Evolutionary conservation across 2,329 filamentous ascomycete genomes (phyloP).

Genomic region (Byssothecium circinans): DNA sequence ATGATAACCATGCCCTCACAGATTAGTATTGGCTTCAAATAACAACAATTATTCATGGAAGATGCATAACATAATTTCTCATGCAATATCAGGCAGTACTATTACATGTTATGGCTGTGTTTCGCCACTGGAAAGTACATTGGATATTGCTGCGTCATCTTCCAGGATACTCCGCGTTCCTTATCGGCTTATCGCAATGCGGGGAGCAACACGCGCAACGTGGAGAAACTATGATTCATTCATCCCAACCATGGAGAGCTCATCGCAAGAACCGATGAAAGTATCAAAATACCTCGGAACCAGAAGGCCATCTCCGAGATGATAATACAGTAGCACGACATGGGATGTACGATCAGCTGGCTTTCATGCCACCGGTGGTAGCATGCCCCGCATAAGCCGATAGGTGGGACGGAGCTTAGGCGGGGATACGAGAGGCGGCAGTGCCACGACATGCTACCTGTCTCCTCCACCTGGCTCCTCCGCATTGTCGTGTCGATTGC

Average conservation of each 20-base stretch:
- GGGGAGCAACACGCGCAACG: background rate
- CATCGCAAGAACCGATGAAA: no score
- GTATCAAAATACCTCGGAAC: background rate
- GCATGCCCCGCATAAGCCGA: conserved; percentile 16
- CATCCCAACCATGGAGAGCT: background rate
- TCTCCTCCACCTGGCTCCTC: background rate
- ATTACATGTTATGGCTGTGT: no score
- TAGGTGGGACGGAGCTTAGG: conserved; percentile 10
- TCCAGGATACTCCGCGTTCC: background rate
- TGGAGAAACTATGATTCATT: background rate
- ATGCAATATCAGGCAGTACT: no score
- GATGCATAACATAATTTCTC: no score
- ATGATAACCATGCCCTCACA: no score
- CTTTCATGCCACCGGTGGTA: no score
- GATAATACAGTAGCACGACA: background rate
- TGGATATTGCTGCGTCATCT: background rate
- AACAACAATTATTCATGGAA: no score
- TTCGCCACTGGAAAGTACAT: no score
- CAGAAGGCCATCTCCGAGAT: background rate
- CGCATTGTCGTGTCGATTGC: background rate
- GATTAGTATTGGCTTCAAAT: no score
- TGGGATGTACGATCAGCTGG: conserved; percentile 3
- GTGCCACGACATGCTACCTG: background rate
- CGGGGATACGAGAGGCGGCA: conserved; percentile 9
- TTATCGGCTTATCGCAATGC: background rate